Evolutionary conservation across 305 asterid species (phyloP).

Genomic region (Withania somnifera): DNA sequence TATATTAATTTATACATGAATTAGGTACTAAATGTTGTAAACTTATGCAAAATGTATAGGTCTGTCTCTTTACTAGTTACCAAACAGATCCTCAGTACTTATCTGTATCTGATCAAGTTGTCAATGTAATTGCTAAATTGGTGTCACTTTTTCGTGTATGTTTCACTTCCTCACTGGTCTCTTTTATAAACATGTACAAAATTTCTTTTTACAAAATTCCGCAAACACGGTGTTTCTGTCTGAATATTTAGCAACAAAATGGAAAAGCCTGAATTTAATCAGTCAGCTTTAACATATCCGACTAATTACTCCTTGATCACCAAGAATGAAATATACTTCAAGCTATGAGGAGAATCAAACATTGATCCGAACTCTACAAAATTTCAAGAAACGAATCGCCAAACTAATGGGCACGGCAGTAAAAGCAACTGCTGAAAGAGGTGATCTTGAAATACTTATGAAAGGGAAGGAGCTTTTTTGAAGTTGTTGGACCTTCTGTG

Average conservation of each 20-base stretch:
- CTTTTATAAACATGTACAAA: neutral
- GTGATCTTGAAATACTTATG: constrained; percentile 17
- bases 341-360: neutral
- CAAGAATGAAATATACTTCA: neutral
- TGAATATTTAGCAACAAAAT: neutral
- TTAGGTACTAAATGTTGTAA: too few relatives aligned
- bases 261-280: neutral
- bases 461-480: constrained; percentile 10
- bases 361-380: neutral
- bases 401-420: constrained; percentile 6
- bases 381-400: neutral
- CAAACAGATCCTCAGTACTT: too few relatives aligned
- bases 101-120: neutral
- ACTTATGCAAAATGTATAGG: too few relatives aligned
- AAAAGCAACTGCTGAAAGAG: constrained; percentile 23
- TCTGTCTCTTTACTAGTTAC: too few relatives aligned
- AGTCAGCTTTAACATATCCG: neutral
- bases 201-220: neutral
- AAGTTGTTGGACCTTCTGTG: constrained; percentile 10
- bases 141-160: neutral
- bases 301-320: neutral
- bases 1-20: too few relatives aligned
- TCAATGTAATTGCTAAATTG: neutral
- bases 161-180: neutral
- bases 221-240: neutral